phyloP scores from a whole-genome alignment of 169 alveolate species.

The Eimeria falciformis region DNA sequence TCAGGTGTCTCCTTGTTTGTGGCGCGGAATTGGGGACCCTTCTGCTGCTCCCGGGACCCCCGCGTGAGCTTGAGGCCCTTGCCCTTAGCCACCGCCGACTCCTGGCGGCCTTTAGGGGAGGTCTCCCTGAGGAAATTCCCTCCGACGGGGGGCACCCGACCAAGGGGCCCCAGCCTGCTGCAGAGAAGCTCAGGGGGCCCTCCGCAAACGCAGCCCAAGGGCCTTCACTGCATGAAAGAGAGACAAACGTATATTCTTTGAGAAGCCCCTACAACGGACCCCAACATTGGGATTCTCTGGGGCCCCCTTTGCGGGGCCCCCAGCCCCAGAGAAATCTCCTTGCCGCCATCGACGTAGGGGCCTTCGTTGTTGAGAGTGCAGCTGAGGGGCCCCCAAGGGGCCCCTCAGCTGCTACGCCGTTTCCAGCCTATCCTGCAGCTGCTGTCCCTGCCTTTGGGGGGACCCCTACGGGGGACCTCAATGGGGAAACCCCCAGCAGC shows the following conservation, averaged over 20 bases:
- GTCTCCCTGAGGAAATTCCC: background rate
- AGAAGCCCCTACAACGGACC: background rate
- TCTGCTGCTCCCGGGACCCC: background rate
- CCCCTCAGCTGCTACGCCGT: background rate
- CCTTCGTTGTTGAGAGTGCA: constrained; percentile 12
- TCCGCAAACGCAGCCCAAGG: background rate
- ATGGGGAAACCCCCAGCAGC: background rate
- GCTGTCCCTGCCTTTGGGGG: constrained; percentile 38
- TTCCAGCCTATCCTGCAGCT: background rate
- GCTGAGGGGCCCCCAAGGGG: constrained; percentile 7
- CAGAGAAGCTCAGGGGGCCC: background rate
- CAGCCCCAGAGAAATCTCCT: background rate
- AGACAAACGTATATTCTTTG: no score
- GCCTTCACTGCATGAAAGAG: no score
- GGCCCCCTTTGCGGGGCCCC: constrained; percentile 5
- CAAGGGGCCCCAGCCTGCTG: background rate
- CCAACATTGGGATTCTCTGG: background rate
- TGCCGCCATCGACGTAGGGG: constrained; percentile 8
- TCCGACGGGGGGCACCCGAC: no score
- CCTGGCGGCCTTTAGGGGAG: background rate
- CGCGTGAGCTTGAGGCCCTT: background rate
- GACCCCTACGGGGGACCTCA: background rate
- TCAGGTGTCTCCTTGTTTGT: constrained; percentile 21
- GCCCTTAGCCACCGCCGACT: background rate
- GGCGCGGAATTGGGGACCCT: background rate